A percentile compares a stretch with the other conserved stretches of the same genome.
phyloP scores from a whole-genome alignment of 495 filamentous ascomycete species.

The Podospora didyma region DNA sequence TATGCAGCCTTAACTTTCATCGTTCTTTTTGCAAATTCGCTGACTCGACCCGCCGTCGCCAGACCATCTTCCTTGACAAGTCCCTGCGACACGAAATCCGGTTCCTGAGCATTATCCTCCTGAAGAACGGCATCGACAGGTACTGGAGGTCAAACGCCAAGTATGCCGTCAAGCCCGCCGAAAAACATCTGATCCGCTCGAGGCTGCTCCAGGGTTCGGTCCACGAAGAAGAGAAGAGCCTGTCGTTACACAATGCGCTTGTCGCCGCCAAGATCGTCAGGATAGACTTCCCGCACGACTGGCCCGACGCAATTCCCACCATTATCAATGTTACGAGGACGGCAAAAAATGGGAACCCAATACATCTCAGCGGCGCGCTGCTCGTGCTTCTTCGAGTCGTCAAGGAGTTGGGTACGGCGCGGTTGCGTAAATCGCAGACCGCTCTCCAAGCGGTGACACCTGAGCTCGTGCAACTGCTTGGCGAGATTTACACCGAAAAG shows the following conservation, averaged over 20 bases:
- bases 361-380: slow-evolving; percentile 64
- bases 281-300: slow-evolving; percentile 83
- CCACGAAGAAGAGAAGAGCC: slow-evolving; percentile 63
- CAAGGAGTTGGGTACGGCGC: slow-evolving; percentile 82
- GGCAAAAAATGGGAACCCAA: slow-evolving; percentile 39
- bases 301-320: slow-evolving; percentile 57
- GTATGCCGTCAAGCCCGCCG: slow-evolving; percentile 66
- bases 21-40: background rate
- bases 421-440: slow-evolving; percentile 63
- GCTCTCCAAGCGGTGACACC: slow-evolving; percentile 72
- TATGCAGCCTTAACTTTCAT: background rate
- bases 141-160: slow-evolving; percentile 77
- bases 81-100: slow-evolving; percentile 69
- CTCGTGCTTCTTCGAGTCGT: slow-evolving; percentile 77
- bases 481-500: slow-evolving; percentile 70
- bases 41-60: background rate
- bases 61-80: slow-evolving; percentile 78
- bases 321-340: slow-evolving; percentile 59
- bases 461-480: slow-evolving; percentile 73
- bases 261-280: slow-evolving; percentile 82
- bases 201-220: slow-evolving; percentile 68
- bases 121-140: slow-evolving; percentile 94
- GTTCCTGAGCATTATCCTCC: slow-evolving; percentile 84
- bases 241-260: slow-evolving; percentile 83
- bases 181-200: slow-evolving; percentile 71